These are phyloP conservation scores for Thelephora ganbajun DNA, from an alignment of 768 basidiomycete species.

Conservation along the genomic window DNA sequence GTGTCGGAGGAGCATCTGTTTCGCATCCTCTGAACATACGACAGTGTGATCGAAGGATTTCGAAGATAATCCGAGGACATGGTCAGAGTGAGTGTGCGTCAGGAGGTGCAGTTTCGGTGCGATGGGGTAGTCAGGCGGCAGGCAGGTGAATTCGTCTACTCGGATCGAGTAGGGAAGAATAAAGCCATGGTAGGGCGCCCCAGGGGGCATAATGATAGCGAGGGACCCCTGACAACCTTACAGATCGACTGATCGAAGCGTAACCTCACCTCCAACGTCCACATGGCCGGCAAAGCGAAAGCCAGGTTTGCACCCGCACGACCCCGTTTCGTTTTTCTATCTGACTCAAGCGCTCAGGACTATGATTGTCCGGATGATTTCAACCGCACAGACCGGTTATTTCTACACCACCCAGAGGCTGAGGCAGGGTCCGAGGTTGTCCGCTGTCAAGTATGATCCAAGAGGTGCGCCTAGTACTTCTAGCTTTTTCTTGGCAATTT, in stretches of 20 bases:
- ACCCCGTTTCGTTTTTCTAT: neutral
- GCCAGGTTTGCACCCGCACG: neutral
- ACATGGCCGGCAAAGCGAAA: neutral
- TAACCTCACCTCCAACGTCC: neutral
- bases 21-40: conserved; percentile 72
- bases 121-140: conserved; percentile 16
- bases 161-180: conserved; percentile 69
- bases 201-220: conserved; percentile 55
- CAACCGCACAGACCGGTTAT: conserved; percentile 83
- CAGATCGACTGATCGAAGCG: too few species aligned
- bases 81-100: conserved; percentile 84
- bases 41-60: conserved; percentile 62
- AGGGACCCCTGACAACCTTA: too few species aligned
- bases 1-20: conserved; percentile 70
- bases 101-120: conserved; percentile 54
- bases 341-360: conserved; percentile 32
- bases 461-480: conserved; percentile 40
- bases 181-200: conserved; percentile 67
- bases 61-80: conserved; percentile 62
- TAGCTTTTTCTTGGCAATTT: neutral
- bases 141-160: conserved; percentile 65
- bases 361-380: conserved; percentile 75
- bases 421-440: conserved; percentile 62
- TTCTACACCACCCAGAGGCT: conserved; percentile 79
- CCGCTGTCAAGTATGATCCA: conserved; percentile 89